phyloP scores from a whole-genome alignment of 1,139 yeast species.

The Yamadazyma aaseri region DNA sequence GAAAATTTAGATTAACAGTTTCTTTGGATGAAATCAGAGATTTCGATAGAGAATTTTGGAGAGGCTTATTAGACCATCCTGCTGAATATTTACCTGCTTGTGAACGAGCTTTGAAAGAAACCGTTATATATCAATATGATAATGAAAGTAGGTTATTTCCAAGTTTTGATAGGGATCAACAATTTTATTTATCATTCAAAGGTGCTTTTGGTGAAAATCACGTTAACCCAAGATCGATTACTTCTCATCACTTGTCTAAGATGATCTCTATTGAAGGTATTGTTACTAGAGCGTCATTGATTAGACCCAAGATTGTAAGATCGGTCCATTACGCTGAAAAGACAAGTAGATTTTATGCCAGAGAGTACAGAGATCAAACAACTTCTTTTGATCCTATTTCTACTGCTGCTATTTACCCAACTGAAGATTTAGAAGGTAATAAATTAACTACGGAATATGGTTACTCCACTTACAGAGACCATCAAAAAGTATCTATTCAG shows the following conservation, averaged over 20 bases:
- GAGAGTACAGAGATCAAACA: slow-evolving; percentile 92
- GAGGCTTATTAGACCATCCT: slow-evolving; percentile 72
- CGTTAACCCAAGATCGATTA: slow-evolving; percentile 84
- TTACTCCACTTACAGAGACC: slow-evolving; percentile 88
- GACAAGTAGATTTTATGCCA: slow-evolving; percentile 79
- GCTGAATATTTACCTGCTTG: slow-evolving; percentile 89
- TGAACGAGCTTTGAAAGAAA: slow-evolving; percentile 80
- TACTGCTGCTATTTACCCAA: slow-evolving; percentile 88
- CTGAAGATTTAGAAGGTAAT: slow-evolving; percentile 89
- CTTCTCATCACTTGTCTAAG: slow-evolving; percentile 72
- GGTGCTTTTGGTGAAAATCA: slow-evolving; percentile 93
- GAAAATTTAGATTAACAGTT: slow-evolving; percentile 66
- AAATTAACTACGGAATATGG: slow-evolving; percentile 91
- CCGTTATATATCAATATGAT: slow-evolving; percentile 68
- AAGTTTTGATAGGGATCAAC: slow-evolving; percentile 58
- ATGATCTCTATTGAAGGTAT: slow-evolving; percentile 92
- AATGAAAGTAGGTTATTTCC: slow-evolving; percentile 49
- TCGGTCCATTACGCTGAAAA: slow-evolving; percentile 93
- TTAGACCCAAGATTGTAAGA: slow-evolving; percentile 86
- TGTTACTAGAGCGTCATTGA: slow-evolving; percentile 89
- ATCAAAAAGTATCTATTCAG: slow-evolving; percentile 89
- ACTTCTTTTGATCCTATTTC: slow-evolving; percentile 84
- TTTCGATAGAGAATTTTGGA: slow-evolving; percentile 77
- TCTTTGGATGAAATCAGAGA: slow-evolving; percentile 87
- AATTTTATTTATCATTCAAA: slow-evolving; percentile 74